Conservation (phyloP, 345 rosid genomes). For the Acer saccharum region DNA sequence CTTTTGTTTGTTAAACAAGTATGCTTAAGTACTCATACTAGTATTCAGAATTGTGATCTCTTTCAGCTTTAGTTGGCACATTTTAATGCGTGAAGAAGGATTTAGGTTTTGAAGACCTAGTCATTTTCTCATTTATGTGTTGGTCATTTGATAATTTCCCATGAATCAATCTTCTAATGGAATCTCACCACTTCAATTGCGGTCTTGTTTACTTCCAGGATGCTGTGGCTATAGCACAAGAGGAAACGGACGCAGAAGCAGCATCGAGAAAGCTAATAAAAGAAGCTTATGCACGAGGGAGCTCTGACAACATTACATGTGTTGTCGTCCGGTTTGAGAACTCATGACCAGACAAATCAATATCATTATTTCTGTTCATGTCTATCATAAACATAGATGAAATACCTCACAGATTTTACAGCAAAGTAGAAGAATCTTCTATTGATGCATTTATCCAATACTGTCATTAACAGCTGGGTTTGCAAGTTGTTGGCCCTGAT, state of each 20-base stretch:
- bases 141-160: not conserved
- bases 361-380: not conserved
- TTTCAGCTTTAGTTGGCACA: not conserved
- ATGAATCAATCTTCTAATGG: not conserved
- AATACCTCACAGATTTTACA: not conserved
- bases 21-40: not conserved
- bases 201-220: slow-evolving; percentile 32
- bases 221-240: slow-evolving; percentile 44
- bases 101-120: not conserved
- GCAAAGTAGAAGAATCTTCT: slow-evolving; percentile 14
- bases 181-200: not conserved
- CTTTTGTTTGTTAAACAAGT: not conserved
- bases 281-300: slow-evolving; percentile 49
- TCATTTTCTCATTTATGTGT: not conserved
- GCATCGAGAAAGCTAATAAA: slow-evolving; percentile 47
- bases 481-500: not conserved
- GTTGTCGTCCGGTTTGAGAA: slow-evolving; percentile 43
- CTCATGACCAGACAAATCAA: slow-evolving; percentile 16
- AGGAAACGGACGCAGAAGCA: slow-evolving; percentile 41
- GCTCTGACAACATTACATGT: slow-evolving; percentile 58
- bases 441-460: not conserved
- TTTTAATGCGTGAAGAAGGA: not conserved
- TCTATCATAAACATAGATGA: not conserved
- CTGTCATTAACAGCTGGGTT: not conserved
- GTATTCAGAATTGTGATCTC: not conserved